Base-by-base conservation (phyloP, 768 basidiomycete genomes). In the Boletus pseudopeckii region DNA sequence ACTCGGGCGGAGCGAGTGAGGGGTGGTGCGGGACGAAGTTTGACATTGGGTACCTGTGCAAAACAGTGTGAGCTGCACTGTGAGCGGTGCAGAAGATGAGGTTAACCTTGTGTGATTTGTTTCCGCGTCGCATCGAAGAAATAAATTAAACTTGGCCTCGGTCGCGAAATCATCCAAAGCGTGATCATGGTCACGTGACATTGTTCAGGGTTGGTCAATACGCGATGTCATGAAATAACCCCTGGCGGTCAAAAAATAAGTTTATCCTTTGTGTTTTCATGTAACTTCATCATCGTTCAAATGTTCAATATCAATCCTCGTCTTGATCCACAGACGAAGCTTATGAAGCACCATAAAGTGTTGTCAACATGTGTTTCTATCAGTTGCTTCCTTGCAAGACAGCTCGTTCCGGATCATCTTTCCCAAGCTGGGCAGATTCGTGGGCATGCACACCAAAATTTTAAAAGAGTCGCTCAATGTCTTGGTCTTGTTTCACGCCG, bases 41-140 rank as follows among this genome's bases (percentile, higher is more conserved):
- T 90, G 57, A 91, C 90, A 74, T 86, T 87, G 3, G 90, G 89
- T 15, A 92, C 88, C 89, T 91, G 54, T 26, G 22, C 5, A 49
- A 43, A n/a, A 17, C 10, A 7, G 38, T 11, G 39, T 54, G 17
- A 41, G 10, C 20, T 14, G 22, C 7, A 24, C 7, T 22, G 18
- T 17, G 9, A 38, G 26, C 4, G 0, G 11, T 26, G 37, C 8
- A 13, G 17, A 18, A 28, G 22, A 47, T 3, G 30, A 2, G 38
- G 54, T 58, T 3, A 54, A 80, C 86, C 74, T 86, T 88, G 71
- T 75, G 76, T 6, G 85, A 87, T 65, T 85, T 86, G 71, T 88
- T 88, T 14, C 73, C 70, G 50, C 84, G 75, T 54, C 85, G 77
- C 62, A 72, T 75, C 76, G 52, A 52, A 53, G 56, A 55, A 56